These are phyloP conservation scores for Rutstroemia sydowiana DNA, from an alignment of 2,329 filamentous ascomycete species.

Conservation along the genomic window DNA sequence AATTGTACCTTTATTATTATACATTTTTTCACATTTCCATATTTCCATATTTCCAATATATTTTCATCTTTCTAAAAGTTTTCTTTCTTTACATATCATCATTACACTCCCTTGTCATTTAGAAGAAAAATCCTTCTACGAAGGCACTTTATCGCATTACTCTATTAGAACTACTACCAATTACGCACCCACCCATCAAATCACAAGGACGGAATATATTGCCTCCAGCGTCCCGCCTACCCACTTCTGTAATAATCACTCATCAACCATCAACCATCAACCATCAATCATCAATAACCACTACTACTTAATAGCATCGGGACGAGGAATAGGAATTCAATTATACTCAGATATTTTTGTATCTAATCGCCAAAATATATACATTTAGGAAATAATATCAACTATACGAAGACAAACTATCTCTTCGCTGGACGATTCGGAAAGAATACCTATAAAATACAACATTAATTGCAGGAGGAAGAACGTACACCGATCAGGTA, in stretches of 20 bases:
- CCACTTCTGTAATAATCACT: not conserved
- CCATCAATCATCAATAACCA: conserved; percentile 4
- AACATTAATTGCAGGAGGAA: conserved; percentile 4
- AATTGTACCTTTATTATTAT: conserved; percentile 9
- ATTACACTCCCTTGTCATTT: conserved; percentile 7
- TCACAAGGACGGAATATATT: conserved; percentile 7
- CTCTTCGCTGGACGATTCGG: conserved; percentile 7
- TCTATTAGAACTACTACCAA: too few relatives aligned
- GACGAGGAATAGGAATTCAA: not conserved
- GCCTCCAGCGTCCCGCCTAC: not conserved
- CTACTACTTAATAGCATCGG: conserved; percentile 7
- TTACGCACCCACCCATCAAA: not conserved
- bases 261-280: too few relatives aligned
- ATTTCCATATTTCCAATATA: conserved; percentile 2
- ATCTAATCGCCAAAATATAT: not conserved
- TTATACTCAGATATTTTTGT: not conserved
- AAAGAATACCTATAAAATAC: conserved; percentile 1
- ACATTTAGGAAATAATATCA: conserved; percentile 2
- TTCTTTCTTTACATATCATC: conserved; percentile 2
- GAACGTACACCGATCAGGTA: not conserved
- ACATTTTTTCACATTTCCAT: not conserved
- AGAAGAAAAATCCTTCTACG: not conserved
- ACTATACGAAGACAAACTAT: not conserved
- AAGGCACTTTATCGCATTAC: not conserved
- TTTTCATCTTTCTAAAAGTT: not conserved